Evolutionary conservation across 805 yeast genomes (phyloP).

Genomic region (Zygoascus biomembranicola): DNA sequence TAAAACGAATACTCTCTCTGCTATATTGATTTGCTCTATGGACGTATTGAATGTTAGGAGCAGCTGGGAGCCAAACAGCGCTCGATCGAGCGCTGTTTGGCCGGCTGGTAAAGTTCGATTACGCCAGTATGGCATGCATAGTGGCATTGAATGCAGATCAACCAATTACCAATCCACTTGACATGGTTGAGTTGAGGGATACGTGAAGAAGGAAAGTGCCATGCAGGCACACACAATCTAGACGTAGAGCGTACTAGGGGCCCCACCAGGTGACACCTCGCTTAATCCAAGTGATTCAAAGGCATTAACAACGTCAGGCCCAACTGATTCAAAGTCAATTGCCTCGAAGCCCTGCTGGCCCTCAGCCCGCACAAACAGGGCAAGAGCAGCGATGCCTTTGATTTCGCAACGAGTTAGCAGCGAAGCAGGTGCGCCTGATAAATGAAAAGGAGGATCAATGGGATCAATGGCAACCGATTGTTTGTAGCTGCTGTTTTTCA

Average conservation of each 20-base stretch:
- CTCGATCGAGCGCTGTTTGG: neutral
- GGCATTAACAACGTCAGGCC: slow-evolving; percentile 2
- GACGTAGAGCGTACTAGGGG: slow-evolving; percentile 4
- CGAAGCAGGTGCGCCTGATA: slow-evolving; percentile 28
- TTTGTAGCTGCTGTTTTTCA: slow-evolving; percentile 6
- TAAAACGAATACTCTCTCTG: slow-evolving; percentile 61
- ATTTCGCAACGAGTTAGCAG: slow-evolving; percentile 21
- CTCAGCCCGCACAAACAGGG: slow-evolving; percentile 24
- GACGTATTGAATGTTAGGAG: slow-evolving; percentile 23
- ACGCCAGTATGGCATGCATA: neutral
- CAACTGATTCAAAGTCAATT: slow-evolving; percentile 12
- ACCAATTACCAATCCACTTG: neutral
- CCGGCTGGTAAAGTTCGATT: neutral
- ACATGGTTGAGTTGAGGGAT: neutral
- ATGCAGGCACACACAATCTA: neutral
- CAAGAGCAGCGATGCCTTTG: slow-evolving; percentile 16
- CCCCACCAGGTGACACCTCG: slow-evolving; percentile 1
- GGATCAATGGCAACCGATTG: slow-evolving; percentile 6
- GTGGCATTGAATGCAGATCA: neutral
- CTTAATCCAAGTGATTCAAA: neutral
- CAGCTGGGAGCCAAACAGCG: neutral
- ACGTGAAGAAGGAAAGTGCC: neutral
- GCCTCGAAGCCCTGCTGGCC: slow-evolving; percentile 28
- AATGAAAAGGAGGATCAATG: slow-evolving; percentile 24
- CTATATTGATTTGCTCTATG: slow-evolving; percentile 38